phyloP scores from a whole-genome alignment of 805 yeast genomes.

The Candida ascalaphidarum region DNA sequence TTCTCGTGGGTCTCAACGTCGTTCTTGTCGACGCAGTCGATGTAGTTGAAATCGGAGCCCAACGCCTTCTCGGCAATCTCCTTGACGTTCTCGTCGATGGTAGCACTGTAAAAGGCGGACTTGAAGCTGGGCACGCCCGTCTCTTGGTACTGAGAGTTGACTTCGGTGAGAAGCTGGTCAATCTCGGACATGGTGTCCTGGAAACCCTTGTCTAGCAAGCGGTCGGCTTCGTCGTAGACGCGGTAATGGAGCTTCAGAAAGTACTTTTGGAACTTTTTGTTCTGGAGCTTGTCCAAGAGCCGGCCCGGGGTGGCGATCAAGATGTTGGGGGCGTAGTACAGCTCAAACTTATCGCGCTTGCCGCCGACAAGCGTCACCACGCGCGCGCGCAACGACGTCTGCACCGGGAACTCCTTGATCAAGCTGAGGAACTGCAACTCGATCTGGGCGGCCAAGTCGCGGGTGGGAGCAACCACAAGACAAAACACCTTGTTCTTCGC shows the following conservation, averaged over 20 bases:
- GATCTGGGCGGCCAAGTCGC: conserved; percentile 85
- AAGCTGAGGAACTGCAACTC: conserved; percentile 53
- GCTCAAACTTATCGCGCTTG: conserved; percentile 25
- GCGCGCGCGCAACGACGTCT: conserved; percentile 7
- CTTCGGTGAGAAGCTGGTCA: conserved; percentile 36
- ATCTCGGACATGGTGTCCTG: conserved; percentile 55
- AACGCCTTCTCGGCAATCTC: conserved; percentile 53
- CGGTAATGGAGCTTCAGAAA: conserved; percentile 52
- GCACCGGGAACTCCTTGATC: conserved; percentile 11
- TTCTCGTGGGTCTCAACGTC: conserved; percentile 73
- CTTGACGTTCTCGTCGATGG: conserved; percentile 63
- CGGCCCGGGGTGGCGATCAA: conserved; percentile 90
- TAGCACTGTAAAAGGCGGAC: conserved; percentile 80
- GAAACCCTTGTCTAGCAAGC: conserved; percentile 76
- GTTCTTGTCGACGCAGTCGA: conserved; percentile 68
- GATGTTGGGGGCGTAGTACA: conserved; percentile 41
- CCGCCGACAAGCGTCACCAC: conserved; percentile 59
- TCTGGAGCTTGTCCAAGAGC: conserved; percentile 50
- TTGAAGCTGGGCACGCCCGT: conserved; percentile 33
- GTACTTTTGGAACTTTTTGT: conserved; percentile 33
- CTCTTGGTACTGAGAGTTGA: conserved; percentile 13
- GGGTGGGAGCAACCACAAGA: conserved; percentile 77
- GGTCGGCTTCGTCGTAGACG: conserved; percentile 88
- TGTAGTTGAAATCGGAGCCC: conserved; percentile 44
- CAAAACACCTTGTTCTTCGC: conserved; percentile 27